These are phyloP conservation scores for Thinopyrum elongatum DNA, from an alignment of 176 grass and related monocot genomes.

Conservation along the genomic window DNA sequence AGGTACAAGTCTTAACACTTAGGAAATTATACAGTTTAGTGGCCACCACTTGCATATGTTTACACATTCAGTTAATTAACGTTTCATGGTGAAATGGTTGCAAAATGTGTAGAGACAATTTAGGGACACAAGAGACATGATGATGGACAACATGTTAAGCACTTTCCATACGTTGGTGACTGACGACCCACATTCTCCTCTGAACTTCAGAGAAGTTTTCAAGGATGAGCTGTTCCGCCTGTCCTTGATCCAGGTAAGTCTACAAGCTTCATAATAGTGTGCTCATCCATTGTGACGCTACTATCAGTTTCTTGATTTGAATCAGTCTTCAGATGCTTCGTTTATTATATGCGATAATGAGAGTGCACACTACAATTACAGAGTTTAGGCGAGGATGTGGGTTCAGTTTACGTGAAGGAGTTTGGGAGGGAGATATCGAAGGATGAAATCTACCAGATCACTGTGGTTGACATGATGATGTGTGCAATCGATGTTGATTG, in stretches of 20 bases:
- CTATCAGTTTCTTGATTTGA: neutral
- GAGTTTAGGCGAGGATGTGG: conserved; percentile 62
- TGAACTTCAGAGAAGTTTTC: conserved; percentile 74
- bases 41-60: neutral
- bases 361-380: conserved; percentile 22
- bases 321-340: neutral
- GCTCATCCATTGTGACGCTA: neutral
- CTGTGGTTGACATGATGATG: conserved; percentile 74
- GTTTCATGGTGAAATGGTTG: conserved; percentile 5
- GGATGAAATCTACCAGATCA: conserved; percentile 54
- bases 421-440: conserved; percentile 55
- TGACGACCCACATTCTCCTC: conserved; percentile 41
- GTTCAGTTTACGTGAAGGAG: conserved; percentile 66
- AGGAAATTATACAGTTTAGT: neutral
- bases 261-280: neutral
- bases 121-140: conserved; percentile 48
- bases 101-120: conserved; percentile 60
- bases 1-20: conserved; percentile 42
- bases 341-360: conserved; percentile 13
- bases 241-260: conserved; percentile 66
- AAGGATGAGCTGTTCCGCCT: conserved; percentile 62
- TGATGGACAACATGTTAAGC: conserved; percentile 57
- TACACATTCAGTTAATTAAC: neutral
- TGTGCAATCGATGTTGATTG: conserved; percentile 88
- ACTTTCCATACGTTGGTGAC: conserved; percentile 33